phyloP scores from a whole-genome alignment of 768 basidiomycete genomes.

The Cubamyces lactineus region DNA sequence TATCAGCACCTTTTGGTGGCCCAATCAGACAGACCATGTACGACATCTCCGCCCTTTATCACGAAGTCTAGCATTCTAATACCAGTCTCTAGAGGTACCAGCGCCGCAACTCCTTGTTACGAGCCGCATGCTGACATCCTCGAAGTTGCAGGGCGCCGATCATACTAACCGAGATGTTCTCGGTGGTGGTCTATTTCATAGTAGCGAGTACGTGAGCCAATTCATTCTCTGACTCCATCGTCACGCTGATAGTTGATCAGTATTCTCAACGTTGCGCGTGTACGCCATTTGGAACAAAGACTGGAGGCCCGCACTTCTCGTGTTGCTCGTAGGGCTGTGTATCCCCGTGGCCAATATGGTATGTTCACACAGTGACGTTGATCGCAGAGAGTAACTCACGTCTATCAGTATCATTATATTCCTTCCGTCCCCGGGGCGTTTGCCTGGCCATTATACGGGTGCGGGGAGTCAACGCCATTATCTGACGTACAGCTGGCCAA shows the following conservation, averaged over 20 bases:
- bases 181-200: constrained; percentile 8
- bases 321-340: constrained; percentile 4
- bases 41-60: too few species aligned
- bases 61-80: background rate
- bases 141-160: constrained; percentile 10
- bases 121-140: background rate
- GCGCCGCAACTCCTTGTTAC: background rate
- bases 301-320: constrained; percentile 1
- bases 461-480: constrained; percentile 1
- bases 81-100: background rate
- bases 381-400: background rate
- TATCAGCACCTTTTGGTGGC: constrained; percentile 16
- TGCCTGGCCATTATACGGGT: constrained; percentile 10
- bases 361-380: background rate
- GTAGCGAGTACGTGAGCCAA: background rate
- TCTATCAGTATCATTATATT: constrained; percentile 6
- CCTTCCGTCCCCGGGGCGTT: constrained; percentile 3
- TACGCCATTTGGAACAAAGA: constrained; percentile 22
- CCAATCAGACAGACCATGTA: constrained; percentile 15
- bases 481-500: background rate
- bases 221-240: background rate
- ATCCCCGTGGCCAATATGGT: constrained; percentile 18
- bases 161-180: constrained; percentile 13
- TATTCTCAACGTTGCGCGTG: constrained; percentile 15
- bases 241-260: background rate